Evolutionary conservation across 331 rosid species (phyloP).

Genomic region (Ulmus americana): DNA sequence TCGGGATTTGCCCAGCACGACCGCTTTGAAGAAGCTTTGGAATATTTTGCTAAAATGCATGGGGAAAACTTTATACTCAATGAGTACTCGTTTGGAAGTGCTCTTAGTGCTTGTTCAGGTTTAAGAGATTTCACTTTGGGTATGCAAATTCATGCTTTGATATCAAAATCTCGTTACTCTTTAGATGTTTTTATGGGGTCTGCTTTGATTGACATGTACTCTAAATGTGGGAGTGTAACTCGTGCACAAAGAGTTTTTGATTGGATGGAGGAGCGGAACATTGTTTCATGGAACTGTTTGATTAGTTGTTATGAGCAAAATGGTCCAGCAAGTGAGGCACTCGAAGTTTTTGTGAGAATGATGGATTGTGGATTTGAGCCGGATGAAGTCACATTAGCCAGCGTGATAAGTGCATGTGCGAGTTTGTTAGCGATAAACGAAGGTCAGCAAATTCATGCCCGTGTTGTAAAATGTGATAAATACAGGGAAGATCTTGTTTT

Average conservation of each 20-base stretch:
- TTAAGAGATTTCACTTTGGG: slow-evolving; percentile 23
- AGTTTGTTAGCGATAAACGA: slow-evolving; percentile 16
- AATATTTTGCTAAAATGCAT: slow-evolving; percentile 23
- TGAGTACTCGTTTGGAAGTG: slow-evolving; percentile 22
- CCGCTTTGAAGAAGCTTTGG: slow-evolving; percentile 13
- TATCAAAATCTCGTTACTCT: slow-evolving; percentile 19
- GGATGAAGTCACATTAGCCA: slow-evolving; percentile 28
- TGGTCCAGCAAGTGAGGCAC: slow-evolving; percentile 23
- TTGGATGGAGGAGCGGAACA: slow-evolving; percentile 24
- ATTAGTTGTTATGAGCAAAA: slow-evolving; percentile 33
- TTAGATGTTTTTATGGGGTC: slow-evolving; percentile 27
- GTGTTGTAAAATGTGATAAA: slow-evolving; percentile 21
- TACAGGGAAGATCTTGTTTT: slow-evolving; percentile 23
- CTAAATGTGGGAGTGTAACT: slow-evolving; percentile 19
- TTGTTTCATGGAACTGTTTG: slow-evolving; percentile 29
- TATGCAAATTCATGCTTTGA: slow-evolving; percentile 18
- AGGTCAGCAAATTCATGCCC: slow-evolving; percentile 25
- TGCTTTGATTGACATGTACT: slow-evolving; percentile 32
- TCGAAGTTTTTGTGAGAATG: slow-evolving; percentile 23
- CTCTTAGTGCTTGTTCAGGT: slow-evolving; percentile 27
- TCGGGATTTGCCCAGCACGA: slow-evolving; percentile 20
- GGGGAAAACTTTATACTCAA: slow-evolving; percentile 22
- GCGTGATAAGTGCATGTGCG: slow-evolving; percentile 22
- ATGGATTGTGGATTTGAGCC: slow-evolving; percentile 19
- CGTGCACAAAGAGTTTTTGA: slow-evolving; percentile 19